Evolutionary conservation across 345 rosid species (phyloP).

Genomic region (Limnanthes douglasii): DNA sequence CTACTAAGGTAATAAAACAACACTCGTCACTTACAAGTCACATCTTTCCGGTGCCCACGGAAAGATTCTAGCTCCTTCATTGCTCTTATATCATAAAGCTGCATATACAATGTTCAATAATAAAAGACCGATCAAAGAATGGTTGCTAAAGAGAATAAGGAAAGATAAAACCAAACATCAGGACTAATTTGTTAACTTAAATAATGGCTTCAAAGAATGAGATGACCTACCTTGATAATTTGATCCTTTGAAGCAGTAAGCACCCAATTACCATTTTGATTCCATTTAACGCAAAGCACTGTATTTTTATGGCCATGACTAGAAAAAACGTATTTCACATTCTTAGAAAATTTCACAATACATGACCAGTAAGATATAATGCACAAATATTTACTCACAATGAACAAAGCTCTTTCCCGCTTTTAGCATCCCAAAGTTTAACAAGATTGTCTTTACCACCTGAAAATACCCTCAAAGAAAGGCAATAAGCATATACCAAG

Average conservation of each 20-base stretch:
- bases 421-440: conserved; percentile 98
- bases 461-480: conserved; percentile 14
- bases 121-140: not conserved
- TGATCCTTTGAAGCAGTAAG: conserved; percentile 95
- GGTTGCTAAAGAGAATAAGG: not conserved
- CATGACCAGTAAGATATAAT: not conserved
- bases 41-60: conserved; percentile 90
- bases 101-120: conserved; percentile 9
- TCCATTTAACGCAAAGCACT: conserved; percentile 97
- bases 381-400: conserved; percentile 39
- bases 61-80: conserved; percentile 99
- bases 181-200: not conserved
- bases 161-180: not conserved
- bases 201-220: conserved; percentile 4
- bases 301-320: conserved; percentile 99
- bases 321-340: conserved; percentile 17
- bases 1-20: too few relatives aligned
- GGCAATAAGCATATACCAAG: conserved; percentile 1
- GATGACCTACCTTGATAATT: conserved; percentile 58
- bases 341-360: conserved; percentile 1
- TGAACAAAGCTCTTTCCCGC: conserved; percentile 81
- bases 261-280: conserved; percentile 98
- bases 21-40: conserved; percentile 88
- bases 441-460: conserved; percentile 97
- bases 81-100: conserved; percentile 95